These are phyloP conservation scores for Sophora flavescens DNA, from an alignment of 306 rosid species.

Conservation along the genomic window DNA sequence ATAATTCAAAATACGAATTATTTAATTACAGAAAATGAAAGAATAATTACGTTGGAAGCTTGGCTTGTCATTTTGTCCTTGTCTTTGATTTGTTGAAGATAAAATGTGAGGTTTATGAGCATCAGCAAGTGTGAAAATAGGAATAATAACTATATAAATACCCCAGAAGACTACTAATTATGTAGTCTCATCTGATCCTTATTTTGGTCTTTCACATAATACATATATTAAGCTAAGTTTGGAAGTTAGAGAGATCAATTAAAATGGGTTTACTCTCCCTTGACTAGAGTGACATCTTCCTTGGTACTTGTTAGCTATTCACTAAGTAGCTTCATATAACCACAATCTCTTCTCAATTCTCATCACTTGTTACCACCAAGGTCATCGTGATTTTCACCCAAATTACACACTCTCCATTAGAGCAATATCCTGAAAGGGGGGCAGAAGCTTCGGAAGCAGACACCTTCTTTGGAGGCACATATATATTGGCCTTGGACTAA, in stretches of 20 bases:
- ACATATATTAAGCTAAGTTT: constrained; percentile 38
- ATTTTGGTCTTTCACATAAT: constrained; percentile 53
- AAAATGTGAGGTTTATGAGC: constrained; percentile 46
- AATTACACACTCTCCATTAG: constrained; percentile 40
- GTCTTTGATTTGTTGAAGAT: constrained; percentile 59
- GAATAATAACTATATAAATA: constrained; percentile 46
- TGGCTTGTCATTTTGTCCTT: constrained; percentile 68
- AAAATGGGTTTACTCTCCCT: constrained; percentile 48
- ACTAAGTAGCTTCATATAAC: constrained; percentile 27
- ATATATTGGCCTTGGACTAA: constrained; percentile 40
- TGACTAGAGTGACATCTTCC: constrained; percentile 49
- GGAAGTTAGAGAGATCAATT: constrained; percentile 43
- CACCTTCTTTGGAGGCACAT: constrained; percentile 51
- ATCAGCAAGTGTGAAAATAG: constrained; percentile 53
- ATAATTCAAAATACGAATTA: constrained; percentile 49
- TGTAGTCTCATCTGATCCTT: constrained; percentile 64
- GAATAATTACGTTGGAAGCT: constrained; percentile 58
- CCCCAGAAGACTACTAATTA: constrained; percentile 50
- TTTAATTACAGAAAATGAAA: constrained; percentile 34
- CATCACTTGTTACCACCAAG: constrained; percentile 31
- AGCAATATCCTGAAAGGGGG: constrained; percentile 47
- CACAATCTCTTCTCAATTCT: constrained; percentile 37
- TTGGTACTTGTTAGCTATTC: constrained; percentile 45
- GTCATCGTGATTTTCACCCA: constrained; percentile 45
- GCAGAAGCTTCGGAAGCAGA: constrained; percentile 65